A percentile compares a stretch with the other conserved stretches of the same genome.
phyloP scores from a whole-genome alignment of 192 early-diverging fungal species.

The Rhizophagus clarus region DNA sequence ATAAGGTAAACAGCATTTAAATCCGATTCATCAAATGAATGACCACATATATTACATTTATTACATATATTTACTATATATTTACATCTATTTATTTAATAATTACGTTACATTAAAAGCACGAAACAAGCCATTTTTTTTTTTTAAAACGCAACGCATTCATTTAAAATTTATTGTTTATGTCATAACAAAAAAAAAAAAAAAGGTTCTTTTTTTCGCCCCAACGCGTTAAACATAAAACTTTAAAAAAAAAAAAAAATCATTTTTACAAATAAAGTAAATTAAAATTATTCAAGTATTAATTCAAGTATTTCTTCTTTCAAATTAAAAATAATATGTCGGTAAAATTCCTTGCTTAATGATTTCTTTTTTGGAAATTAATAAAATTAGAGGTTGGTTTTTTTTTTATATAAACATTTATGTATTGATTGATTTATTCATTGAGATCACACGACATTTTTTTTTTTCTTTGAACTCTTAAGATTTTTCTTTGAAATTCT shows the following conservation, averaged over 20 bases:
- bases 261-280: background rate
- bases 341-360: too few species aligned
- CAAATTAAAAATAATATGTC: too few species aligned
- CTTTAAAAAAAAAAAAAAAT: background rate
- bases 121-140: too few species aligned
- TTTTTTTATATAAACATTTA: too few species aligned
- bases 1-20: background rate
- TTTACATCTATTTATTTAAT: background rate
- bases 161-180: background rate
- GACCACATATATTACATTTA: background rate
- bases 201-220: background rate
- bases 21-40: background rate
- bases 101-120: too few species aligned
- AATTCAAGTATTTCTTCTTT: background rate
- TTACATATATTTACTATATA: too few species aligned
- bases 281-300: background rate
- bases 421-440: too few species aligned
- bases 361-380: too few species aligned
- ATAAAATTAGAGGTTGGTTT: too few species aligned
- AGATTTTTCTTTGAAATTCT: background rate
- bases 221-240: background rate
- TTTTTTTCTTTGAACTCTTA: background rate
- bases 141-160: too few species aligned
- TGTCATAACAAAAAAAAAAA: background rate
- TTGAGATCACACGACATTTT: too few species aligned